Evolutionary conservation across 345 rosid genomes (phyloP).

Genomic region (Bretschneidera sinensis): DNA sequence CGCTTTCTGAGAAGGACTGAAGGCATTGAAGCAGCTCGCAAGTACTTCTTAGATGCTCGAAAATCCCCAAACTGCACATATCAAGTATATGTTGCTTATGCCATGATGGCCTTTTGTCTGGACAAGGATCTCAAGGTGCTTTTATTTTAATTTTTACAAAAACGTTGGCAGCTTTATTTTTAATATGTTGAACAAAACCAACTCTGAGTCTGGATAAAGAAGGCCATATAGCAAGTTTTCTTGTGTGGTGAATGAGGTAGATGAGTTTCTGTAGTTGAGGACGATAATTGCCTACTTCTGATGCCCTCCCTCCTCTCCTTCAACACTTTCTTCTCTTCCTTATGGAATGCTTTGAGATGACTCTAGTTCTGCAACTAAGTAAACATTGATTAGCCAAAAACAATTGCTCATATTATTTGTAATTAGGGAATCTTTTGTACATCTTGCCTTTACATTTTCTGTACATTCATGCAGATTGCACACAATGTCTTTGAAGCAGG

Average conservation of each 20-base stretch:
- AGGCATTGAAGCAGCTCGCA: conserved; percentile 95
- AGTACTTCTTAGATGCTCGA: conserved; percentile 82
- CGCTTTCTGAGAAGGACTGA: conserved; percentile 86
- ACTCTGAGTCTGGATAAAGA: not conserved
- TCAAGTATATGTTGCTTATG: conserved; percentile 93
- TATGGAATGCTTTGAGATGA: not conserved
- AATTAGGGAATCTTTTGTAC: not conserved
- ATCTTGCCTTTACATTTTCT: not conserved
- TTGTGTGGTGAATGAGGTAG: not conserved
- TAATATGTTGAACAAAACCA: too few species aligned
- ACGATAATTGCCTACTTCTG: too few species aligned
- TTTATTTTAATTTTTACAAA: conserved; percentile 1
- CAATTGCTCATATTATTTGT: too few species aligned
- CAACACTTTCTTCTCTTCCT: not conserved
- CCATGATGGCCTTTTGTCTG: conserved; percentile 81
- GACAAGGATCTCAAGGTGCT: conserved; percentile 90
- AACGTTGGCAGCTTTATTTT: not conserved
- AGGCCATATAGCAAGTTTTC: too few species aligned
- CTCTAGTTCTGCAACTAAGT: not conserved
- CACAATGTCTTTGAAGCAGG: conserved; percentile 95
- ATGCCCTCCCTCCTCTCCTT: not conserved
- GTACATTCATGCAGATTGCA: conserved; percentile 58
- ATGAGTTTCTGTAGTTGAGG: too few species aligned
- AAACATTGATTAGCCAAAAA: too few species aligned
- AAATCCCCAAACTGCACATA: conserved; percentile 81